Percentiles rank a stretch among this genome's conserved stretches.
Conservation (phyloP, 1,139 yeast species). For the Wickerhamiella infanticola region DNA sequence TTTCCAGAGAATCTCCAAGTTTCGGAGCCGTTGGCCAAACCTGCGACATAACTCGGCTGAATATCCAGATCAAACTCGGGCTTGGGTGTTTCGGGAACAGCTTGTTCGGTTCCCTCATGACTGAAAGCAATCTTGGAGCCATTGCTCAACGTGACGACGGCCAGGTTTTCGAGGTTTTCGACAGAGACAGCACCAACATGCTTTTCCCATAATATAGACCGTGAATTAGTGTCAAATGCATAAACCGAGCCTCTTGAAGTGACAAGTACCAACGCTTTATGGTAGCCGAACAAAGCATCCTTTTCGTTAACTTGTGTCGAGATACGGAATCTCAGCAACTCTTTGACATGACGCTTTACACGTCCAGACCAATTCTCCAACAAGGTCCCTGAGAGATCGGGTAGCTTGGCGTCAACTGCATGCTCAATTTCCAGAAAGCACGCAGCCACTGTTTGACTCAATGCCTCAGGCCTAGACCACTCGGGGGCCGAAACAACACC, state of each 20-base stretch:
- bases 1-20: constrained; percentile 20
- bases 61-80: not conserved
- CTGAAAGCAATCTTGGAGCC: constrained; percentile 13
- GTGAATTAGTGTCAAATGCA: constrained; percentile 31
- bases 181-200: constrained; percentile 5
- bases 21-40: constrained; percentile 2
- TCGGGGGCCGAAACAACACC: not conserved
- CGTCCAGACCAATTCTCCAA: constrained; percentile 3
- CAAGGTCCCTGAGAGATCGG: not conserved
- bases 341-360: constrained; percentile 1
- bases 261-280: constrained; percentile 32
- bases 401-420: not conserved
- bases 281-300: constrained; percentile 14
- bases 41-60: not conserved
- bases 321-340: constrained; percentile 3
- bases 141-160: constrained; percentile 8
- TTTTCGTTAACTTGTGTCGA: constrained; percentile 9
- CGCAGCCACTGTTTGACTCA: constrained; percentile 26
- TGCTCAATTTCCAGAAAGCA: constrained; percentile 20
- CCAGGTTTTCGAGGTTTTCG: constrained; percentile 4
- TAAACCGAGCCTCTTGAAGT: constrained; percentile 30
- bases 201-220: constrained; percentile 31
- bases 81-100: not conserved
- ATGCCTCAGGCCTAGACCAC: constrained; percentile 35
- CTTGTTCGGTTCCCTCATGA: not conserved